phyloP scores from a whole-genome alignment of 176 grass and related monocot genomes.

The Avena atlantica region DNA sequence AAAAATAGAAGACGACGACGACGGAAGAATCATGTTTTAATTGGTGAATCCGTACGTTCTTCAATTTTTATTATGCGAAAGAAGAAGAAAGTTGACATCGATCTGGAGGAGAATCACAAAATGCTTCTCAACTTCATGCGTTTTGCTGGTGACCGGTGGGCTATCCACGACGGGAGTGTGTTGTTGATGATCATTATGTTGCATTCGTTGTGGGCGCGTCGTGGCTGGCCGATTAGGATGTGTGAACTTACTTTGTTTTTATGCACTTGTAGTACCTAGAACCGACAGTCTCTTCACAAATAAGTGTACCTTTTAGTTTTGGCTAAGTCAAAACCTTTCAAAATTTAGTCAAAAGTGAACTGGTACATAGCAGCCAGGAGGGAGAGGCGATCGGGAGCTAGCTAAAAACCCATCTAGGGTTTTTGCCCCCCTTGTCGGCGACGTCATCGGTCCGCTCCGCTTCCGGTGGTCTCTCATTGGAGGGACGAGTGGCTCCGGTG shows the following conservation, averaged over 20 bases:
- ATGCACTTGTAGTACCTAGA: not conserved
- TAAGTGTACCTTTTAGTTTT: too few species aligned
- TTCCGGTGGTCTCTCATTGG: too few species aligned
- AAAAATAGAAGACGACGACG: not conserved
- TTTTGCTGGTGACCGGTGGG: constrained; percentile 7
- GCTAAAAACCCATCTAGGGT: too few species aligned
- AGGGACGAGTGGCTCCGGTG: too few species aligned
- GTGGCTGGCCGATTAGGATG: constrained; percentile 43
- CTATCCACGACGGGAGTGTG: constrained; percentile 44
- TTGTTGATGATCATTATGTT: not conserved
- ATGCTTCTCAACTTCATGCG: too few species aligned
- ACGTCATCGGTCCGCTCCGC: too few species aligned
- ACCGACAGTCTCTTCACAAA: too few species aligned
- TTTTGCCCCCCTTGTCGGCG: too few species aligned
- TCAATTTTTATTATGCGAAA: not conserved
- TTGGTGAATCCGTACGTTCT: not conserved
- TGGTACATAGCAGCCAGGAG: too few species aligned
- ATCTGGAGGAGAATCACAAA: not conserved
- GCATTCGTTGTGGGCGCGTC: constrained; percentile 35
- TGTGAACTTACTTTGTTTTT: constrained; percentile 16
- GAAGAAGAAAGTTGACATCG: not conserved
- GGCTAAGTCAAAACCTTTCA: too few species aligned
- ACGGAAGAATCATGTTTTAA: not conserved
- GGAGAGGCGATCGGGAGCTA: too few species aligned
- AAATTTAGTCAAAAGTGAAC: too few species aligned